phyloP scores from a whole-genome alignment of 768 basidiomycete genomes.

The Roridomyces roridus region DNA sequence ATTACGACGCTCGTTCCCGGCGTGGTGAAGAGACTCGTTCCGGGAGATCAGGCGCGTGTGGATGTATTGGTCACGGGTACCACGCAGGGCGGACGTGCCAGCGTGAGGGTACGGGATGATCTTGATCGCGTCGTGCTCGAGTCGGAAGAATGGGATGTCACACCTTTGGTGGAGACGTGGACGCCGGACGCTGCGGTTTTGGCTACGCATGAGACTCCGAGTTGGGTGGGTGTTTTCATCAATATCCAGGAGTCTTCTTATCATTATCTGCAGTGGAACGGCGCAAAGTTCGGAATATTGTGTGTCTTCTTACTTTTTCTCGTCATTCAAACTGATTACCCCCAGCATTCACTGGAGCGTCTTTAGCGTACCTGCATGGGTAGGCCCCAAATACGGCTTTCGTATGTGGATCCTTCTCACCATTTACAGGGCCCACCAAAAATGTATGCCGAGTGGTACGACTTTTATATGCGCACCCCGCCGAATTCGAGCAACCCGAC shows the following conservation, averaged over 20 bases:
- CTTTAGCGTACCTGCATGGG: slow-evolving; percentile 54
- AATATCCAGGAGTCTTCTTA: no score
- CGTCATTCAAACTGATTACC: slow-evolving; percentile 10
- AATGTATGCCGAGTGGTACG: slow-evolving; percentile 62
- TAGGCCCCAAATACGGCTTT: slow-evolving; percentile 11
- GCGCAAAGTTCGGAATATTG: slow-evolving; percentile 65
- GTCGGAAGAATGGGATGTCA: slow-evolving; percentile 44
- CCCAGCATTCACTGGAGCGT: slow-evolving; percentile 57
- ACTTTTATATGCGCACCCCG: slow-evolving; percentile 46
- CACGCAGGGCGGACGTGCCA: slow-evolving; percentile 33
- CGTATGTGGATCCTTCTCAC: background rate
- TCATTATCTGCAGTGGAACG: no score
- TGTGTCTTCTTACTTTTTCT: slow-evolving; percentile 35
- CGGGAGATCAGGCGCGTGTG: slow-evolving; percentile 55
- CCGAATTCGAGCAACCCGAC: slow-evolving; percentile 43
- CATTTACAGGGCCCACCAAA: slow-evolving; percentile 40
- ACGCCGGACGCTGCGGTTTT: slow-evolving; percentile 41
- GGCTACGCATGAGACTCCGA: slow-evolving; percentile 55
- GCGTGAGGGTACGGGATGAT: slow-evolving; percentile 38
- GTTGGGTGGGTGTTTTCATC: no score
- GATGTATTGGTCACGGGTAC: slow-evolving; percentile 52
- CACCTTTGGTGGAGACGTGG: slow-evolving; percentile 46
- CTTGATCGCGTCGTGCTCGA: slow-evolving; percentile 40
- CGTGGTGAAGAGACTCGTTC: slow-evolving; percentile 49
- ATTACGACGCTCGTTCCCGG: slow-evolving; percentile 52